Base-by-base conservation (phyloP, 2,329 filamentous ascomycete genomes). In the Teratosphaeria epicoccoides region DNA sequence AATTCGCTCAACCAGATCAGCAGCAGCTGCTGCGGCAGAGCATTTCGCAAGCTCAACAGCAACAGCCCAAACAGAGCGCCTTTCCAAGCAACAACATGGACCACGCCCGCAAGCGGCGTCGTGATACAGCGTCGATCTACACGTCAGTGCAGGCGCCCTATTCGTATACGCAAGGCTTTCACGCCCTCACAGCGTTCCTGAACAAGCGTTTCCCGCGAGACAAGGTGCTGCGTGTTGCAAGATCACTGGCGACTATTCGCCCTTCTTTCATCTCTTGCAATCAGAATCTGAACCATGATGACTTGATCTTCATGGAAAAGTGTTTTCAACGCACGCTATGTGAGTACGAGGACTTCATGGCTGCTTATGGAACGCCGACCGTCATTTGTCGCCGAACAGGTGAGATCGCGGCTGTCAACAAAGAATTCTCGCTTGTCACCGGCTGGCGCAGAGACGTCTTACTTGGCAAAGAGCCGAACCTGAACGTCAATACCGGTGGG, bases 291-390 rank as follows among this genome's bases (percentile, higher is more conserved):
- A 90, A 88, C 57, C 77, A 84, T 17, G 85, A 93, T 62, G 93
- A 98, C 68, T 75, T 97, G 24, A 83, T 98, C 22, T 96, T 97
- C 68, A 95, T 95, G 86, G 93, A 98, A 68, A 95, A 95, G 71
- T 94, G 87, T 63, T 88, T 97, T 65, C 93, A 98, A 69, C 82
- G 93, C 33, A 94, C 88, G 0, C 76, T 97, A 10, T 88, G 89
- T 64, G 89, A 95, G 66, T 94, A 95, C 63, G 88, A 97, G 65
- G 88, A 95, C 58, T 93, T 94, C 59, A 86, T 96, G 73, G 83
- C 87, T 52, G 83, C 88, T 57, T 88, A 85, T 55, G 88, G 88
- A 37, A 94, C 89, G 3, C 93, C 93, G 0, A 95, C 90, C 0
- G 82, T 98, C 52, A 88, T 97, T 24, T 94, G 88, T 64, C 83